Base-by-base conservation (phyloP, 2,329 filamentous ascomycete genomes). In the Penicillium sp. region DNA sequence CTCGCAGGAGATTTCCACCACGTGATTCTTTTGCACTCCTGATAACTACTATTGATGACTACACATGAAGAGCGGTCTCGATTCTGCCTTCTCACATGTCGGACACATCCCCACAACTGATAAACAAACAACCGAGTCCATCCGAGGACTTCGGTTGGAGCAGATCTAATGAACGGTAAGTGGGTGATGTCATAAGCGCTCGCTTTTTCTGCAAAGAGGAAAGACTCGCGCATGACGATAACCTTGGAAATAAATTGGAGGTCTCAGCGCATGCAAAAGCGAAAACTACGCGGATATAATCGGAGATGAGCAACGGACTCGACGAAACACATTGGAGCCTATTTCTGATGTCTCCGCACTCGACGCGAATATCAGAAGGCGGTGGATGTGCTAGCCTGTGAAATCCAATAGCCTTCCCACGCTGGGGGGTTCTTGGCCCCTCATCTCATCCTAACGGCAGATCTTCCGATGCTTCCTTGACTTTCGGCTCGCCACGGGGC, bases 391-490 rank as follows among this genome's bases (percentile, higher is more conserved):
- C 25, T 20, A 48, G 56, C 61, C 57, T 59, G 57, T 64, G 56
- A 62, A 55, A 61, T 47, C 23, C 41, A 49, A 55, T 20, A 33
- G 27, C 25, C 37, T 42, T 56, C 51, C 48, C 61, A 60, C 57
- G 57, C 59, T 56, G 43, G 49, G 53, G 56, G 11, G 11, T 22
- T 40, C 56, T 64, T 62, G 60, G 63, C 59, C 59, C 46, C 54
- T 58, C 58, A 64, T 56, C 53, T 59, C 58, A 65, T 56, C 65
- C 66, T 69, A 56, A 63, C 57, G 58, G 67, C 60, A 62, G 68
- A 71, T 69, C 67, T 65, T 66, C 69, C 66, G 68, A 69, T 63
- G 67, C 56, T 52, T 27, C 52, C 59, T 66, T 58, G 57, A 55
- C 56, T 58, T 55, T 65, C 65, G 69, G 66, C 51, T 64, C 56